Base-by-base conservation (phyloP, 73 alveolate species). In the Paramecium pentaurelia region DNA sequence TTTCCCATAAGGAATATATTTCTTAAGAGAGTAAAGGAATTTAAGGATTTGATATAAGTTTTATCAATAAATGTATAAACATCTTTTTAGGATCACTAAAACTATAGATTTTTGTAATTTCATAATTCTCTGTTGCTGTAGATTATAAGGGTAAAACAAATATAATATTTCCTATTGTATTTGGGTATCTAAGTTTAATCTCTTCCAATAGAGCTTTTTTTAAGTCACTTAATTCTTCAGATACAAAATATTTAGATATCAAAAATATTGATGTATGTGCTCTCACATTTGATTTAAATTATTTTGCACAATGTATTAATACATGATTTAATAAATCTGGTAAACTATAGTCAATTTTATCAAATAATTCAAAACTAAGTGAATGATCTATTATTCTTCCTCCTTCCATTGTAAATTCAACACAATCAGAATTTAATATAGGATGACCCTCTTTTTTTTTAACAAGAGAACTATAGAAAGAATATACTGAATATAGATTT, bases 51-150 rank as follows among this genome's bases (percentile, higher is more conserved):
- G 60, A 30, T 9, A 73, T 73, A 14, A 73, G 47, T n/a, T 73
- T 30, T 6, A 73, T 20, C 7, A 73, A 14, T 36, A 73, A 40
- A 40, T 73, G 59, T 12, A 73, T 40, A 34, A 73, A 22, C 87
- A 73, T 40, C 42, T 73, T 73, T 37, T 73, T 73, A 1, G 87
- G 87, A 37, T 73, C 87, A 20, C 87, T 37, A n/a, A 73, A 73
- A 73, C 87, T 73, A 73, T 73, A 37, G 18, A 37, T 10, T 73
- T 73, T 73, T 14, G 58, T 73, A 20, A 37, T 44, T 38, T 40
- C 60, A 36, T 73, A 73, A 73, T 38, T 73, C 9, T 20, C 37
- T 34, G 47, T 73, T 3, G 60, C 47, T 12, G 58, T 37, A 12
- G 40, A 34, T 37, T 34, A 14, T n/a, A 40, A 12, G 0, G 87